Conservation (phyloP, 345 rosid species). For the Geranium brycei region DNA sequence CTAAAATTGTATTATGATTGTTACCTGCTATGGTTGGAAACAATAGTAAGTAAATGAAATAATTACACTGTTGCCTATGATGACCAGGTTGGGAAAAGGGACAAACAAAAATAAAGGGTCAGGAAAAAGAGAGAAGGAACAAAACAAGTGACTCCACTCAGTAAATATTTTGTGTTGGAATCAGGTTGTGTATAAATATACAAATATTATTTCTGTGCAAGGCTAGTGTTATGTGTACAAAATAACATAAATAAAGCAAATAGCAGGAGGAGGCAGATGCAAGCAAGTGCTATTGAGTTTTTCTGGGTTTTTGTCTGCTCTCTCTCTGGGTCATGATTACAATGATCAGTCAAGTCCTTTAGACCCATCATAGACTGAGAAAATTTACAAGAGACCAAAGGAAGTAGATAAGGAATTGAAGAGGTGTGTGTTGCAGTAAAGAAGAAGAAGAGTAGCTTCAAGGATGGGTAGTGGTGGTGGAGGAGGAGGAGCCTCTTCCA, state of each 20-base stretch:
- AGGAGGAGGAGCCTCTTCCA: slow-evolving; percentile 32
- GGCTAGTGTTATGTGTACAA: slow-evolving; percentile 1
- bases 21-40: no score
- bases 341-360: not conserved
- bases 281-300: not conserved
- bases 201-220: not conserved
- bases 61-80: no score
- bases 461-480: slow-evolving; percentile 31
- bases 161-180: not conserved
- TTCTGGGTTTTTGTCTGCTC: slow-evolving; percentile 7
- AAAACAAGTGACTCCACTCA: not conserved
- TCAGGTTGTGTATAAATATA: not conserved
- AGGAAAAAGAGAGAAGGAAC: not conserved
- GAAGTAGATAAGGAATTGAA: not conserved
- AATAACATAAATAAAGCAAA: slow-evolving; percentile 5
- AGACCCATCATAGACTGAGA: not conserved
- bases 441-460: not conserved
- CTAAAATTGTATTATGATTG: no score
- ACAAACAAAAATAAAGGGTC: not conserved
- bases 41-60: no score
- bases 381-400: not conserved
- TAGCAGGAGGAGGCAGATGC: slow-evolving; percentile 16
- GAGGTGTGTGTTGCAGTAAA: not conserved
- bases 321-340: not conserved
- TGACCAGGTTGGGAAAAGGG: no score